Evolutionary conservation across 352 stramenopile species (phyloP).

Genomic region (Phytophthora sansomeana): DNA sequence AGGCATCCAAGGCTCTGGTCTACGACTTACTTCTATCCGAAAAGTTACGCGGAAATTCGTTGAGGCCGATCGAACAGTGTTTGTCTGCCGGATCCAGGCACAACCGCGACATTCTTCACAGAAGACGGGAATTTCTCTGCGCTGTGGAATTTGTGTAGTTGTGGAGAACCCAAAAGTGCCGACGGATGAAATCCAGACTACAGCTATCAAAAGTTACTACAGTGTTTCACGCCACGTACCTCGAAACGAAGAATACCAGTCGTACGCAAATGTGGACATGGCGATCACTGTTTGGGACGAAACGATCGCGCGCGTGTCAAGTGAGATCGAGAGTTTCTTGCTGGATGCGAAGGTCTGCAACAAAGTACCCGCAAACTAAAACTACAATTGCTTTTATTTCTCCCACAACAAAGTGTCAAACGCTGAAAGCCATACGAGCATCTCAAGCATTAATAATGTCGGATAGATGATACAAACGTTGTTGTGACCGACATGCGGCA

Average conservation of each 20-base stretch:
- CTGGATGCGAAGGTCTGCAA: constrained; percentile 5
- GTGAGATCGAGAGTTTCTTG: constrained; percentile 24
- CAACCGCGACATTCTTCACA: neutral
- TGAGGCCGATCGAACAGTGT: constrained; percentile 14
- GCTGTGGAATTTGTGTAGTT: constrained; percentile 1
- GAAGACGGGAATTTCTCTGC: neutral
- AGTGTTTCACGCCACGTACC: constrained; percentile 11
- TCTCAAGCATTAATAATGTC: no score
- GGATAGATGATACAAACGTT: no score
- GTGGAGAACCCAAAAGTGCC: constrained; percentile 6
- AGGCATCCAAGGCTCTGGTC: neutral
- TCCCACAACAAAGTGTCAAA: no score
- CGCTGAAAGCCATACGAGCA: no score
- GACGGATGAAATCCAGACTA: neutral
- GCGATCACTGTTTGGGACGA: constrained; percentile 26
- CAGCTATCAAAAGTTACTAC: constrained; percentile 17
- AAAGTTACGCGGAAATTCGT: constrained; percentile 27
- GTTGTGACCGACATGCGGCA: no score
- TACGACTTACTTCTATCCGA: constrained; percentile 1
- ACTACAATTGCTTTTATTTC: no score
- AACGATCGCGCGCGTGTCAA: constrained; percentile 13
- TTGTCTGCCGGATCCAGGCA: constrained; percentile 17
- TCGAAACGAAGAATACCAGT: neutral
- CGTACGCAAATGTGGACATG: constrained; percentile 9
- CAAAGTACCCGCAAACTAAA: neutral